Evolutionary conservation across 257 asterid species (phyloP).

Genomic region (Cruciata laevipes): DNA sequence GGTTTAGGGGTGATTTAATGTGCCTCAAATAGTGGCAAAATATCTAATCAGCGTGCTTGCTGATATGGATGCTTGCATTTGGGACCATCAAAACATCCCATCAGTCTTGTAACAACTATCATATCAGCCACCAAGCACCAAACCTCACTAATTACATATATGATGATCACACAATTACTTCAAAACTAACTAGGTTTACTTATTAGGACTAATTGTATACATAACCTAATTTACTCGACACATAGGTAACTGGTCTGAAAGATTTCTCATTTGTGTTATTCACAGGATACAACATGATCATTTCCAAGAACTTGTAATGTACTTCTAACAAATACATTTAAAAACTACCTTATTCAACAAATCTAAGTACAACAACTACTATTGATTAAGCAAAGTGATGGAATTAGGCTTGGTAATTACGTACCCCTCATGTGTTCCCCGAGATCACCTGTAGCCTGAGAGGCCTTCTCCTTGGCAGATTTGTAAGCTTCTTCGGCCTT

Average conservation of each 20-base stretch:
- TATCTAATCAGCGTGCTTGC: neutral
- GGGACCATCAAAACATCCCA: neutral
- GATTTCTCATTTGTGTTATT: neutral
- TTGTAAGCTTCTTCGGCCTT: slow-evolving; percentile 21
- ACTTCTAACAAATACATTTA: neutral
- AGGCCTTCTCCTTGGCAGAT: slow-evolving; percentile 45
- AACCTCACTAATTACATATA: neutral
- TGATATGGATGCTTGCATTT: neutral
- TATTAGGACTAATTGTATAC: too few relatives aligned
- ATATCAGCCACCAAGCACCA: neutral
- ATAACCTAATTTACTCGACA: neutral
- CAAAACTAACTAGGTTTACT: neutral
- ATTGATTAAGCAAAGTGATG: slow-evolving; percentile 5
- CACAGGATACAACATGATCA: neutral
- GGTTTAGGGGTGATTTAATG: neutral
- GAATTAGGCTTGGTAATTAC: slow-evolving; percentile 18
- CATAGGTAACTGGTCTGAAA: neutral
- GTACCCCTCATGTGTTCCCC: slow-evolving; percentile 30
- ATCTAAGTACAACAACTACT: neutral
- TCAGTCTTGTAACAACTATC: neutral
- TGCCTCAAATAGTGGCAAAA: neutral
- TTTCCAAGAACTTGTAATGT: neutral
- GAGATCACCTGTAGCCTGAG: slow-evolving; percentile 37
- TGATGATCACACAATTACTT: neutral
- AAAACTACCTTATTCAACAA: too few relatives aligned